These are phyloP conservation scores for Xylaria sp. DNA, from an alignment of 2,329 filamentous ascomycete species.

Conservation along the genomic window DNA sequence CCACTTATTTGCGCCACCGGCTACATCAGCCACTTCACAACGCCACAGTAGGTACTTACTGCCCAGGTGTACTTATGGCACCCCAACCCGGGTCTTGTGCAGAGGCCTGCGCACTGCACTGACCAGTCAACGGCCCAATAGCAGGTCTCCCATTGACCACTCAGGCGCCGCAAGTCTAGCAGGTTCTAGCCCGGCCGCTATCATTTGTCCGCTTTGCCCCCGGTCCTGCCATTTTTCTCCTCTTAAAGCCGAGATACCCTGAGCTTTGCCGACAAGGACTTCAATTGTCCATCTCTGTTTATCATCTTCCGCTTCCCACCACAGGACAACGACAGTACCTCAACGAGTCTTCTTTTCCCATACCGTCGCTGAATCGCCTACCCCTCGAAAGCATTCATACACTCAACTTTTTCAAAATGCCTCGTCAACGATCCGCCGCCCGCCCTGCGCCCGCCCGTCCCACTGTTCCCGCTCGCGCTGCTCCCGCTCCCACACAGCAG, in stretches of 20 bases:
- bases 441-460: slow-evolving; percentile 61
- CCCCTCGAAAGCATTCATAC: too few relatives aligned
- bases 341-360: neutral
- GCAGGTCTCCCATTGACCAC: slow-evolving; percentile 15
- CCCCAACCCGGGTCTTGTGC: too few relatives aligned
- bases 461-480: slow-evolving; percentile 62
- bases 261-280: neutral
- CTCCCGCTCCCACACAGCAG: slow-evolving; percentile 55
- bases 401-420: slow-evolving; percentile 63
- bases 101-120: too few relatives aligned
- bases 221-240: slow-evolving; percentile 5
- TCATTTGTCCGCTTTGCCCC: slow-evolving; percentile 14
- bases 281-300: neutral
- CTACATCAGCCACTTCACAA: too few relatives aligned
- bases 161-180: slow-evolving; percentile 6
- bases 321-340: neutral
- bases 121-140: slow-evolving; percentile 16
- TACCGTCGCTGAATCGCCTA: too few relatives aligned
- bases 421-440: slow-evolving; percentile 76
- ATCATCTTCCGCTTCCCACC: neutral
- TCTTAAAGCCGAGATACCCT: slow-evolving; percentile 28
- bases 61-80: too few relatives aligned
- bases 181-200: slow-evolving; percentile 17
- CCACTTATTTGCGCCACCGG: too few relatives aligned
- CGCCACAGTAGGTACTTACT: too few relatives aligned